A percentile compares a stretch with the other conserved stretches of the same genome.
Evolutionary conservation across 2,329 filamentous ascomycete genomes (phyloP).

Genomic region (Fusarium annulatum): DNA sequence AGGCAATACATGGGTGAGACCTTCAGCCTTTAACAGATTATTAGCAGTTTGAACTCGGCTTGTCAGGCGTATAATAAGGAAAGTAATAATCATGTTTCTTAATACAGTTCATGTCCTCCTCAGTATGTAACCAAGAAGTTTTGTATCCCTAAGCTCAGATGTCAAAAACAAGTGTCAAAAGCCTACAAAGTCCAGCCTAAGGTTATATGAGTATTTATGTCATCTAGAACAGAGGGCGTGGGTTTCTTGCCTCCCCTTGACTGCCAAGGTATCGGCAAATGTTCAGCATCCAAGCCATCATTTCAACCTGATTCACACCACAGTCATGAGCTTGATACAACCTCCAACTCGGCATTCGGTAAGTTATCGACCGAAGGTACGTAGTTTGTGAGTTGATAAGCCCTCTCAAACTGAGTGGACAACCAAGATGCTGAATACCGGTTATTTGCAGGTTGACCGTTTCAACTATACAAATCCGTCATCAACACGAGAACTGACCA

Average conservation of each 20-base stretch:
- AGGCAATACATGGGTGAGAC: not conserved
- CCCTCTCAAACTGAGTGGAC: constrained; percentile 7
- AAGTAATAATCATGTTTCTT: not conserved
- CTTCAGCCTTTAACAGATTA: not conserved
- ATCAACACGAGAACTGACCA: constrained; percentile 8
- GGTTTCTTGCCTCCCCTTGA: not conserved
- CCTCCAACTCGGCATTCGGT: not conserved
- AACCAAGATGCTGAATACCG: not conserved
- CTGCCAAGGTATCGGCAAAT: not conserved
- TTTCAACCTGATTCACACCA: not conserved
- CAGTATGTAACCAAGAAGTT: not conserved
- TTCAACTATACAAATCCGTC: constrained; percentile 21
- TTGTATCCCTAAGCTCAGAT: not conserved
- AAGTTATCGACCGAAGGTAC: constrained; percentile 1
- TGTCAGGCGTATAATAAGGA: not conserved
- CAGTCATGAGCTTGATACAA: not conserved
- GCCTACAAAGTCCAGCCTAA: not conserved
- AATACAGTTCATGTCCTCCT: not conserved
- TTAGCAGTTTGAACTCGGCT: not conserved
- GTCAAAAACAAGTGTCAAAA: not conserved
- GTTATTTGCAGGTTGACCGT: constrained; percentile 20
- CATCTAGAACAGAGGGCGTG: not conserved
- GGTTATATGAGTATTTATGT: not conserved
- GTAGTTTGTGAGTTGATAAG: constrained; percentile 12
- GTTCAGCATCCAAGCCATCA: not conserved